A percentile compares a stretch with the other conserved stretches of the same genome.
Evolutionary conservation across 257 asterid genomes (phyloP).

Genomic region (Penstemon eatonii): DNA sequence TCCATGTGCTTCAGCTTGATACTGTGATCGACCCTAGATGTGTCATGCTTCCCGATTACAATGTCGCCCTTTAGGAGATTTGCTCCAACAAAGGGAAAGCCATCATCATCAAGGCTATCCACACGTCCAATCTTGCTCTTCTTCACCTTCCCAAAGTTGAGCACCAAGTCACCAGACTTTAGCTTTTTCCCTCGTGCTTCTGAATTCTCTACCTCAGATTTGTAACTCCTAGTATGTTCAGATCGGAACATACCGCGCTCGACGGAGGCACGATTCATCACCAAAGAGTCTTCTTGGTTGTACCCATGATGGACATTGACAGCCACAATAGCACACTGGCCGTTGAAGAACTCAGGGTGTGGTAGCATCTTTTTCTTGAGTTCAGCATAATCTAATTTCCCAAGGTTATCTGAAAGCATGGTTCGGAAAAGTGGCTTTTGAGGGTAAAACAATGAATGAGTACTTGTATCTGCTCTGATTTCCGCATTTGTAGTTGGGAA

Average conservation of each 20-base stretch:
- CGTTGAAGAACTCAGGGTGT: slow-evolving; percentile 76
- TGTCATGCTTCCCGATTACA: slow-evolving; percentile 78
- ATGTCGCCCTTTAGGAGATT: slow-evolving; percentile 69
- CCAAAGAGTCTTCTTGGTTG: slow-evolving; percentile 90
- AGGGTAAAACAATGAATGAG: slow-evolving; percentile 85
- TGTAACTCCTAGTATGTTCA: slow-evolving; percentile 79
- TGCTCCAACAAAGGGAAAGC: too few relatives aligned
- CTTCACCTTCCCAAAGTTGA: slow-evolving; percentile 66
- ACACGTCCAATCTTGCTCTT: slow-evolving; percentile 79
- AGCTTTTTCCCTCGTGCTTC: slow-evolving; percentile 45
- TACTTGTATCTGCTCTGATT: slow-evolving; percentile 69
- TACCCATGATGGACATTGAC: slow-evolving; percentile 90
- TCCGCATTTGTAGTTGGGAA: slow-evolving; percentile 67
- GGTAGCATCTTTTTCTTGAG: slow-evolving; percentile 64
- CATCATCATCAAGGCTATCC: slow-evolving; percentile 38
- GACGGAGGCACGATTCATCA: slow-evolving; percentile 82
- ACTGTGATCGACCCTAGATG: slow-evolving; percentile 81
- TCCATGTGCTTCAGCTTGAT: slow-evolving; percentile 91
- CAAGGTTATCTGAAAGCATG: slow-evolving; percentile 78
- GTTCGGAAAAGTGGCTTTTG: slow-evolving; percentile 84
- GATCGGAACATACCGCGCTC: slow-evolving; percentile 96
- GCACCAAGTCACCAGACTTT: slow-evolving; percentile 48
- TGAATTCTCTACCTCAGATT: slow-evolving; percentile 64
- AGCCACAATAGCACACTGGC: slow-evolving; percentile 96
- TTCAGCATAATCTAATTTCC: slow-evolving; percentile 49